phyloP scores from a whole-genome alignment of 345 rosid species.

The Eucalyptus cloeziana region DNA sequence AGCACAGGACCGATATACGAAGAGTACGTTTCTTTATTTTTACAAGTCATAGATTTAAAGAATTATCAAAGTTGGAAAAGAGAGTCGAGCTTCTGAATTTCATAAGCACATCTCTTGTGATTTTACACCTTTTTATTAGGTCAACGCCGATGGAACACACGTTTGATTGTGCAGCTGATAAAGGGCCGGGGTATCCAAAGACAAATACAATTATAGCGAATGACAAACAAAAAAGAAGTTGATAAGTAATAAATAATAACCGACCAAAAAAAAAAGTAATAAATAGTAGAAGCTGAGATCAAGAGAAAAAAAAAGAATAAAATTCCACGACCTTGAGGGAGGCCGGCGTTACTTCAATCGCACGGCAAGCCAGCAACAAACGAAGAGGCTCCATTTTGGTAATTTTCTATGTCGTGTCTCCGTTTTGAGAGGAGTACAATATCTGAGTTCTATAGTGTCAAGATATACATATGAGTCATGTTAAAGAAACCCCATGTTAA shows the following conservation, averaged over 20 bases:
- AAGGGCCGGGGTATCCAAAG: neutral
- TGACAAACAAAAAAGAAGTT: neutral
- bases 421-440: neutral
- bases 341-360: neutral
- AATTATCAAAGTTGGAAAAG: neutral
- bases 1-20: neutral
- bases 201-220: neutral
- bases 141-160: neutral
- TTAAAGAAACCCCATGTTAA: accelerated
- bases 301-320: neutral
- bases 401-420: neutral
- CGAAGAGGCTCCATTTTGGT: neutral
- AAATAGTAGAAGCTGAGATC: neutral
- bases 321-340: neutral
- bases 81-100: neutral
- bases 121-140: neutral
- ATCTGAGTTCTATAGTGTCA: neutral
- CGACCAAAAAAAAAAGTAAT: neutral
- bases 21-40: neutral
- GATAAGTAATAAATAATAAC: neutral
- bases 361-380: neutral
- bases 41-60: neutral
- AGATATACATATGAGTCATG: accelerated
- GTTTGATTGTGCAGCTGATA: neutral
- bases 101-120: neutral